phyloP scores from a whole-genome alignment of 2,329 filamentous ascomycete species.

The Amylocarpus encephaloides region DNA sequence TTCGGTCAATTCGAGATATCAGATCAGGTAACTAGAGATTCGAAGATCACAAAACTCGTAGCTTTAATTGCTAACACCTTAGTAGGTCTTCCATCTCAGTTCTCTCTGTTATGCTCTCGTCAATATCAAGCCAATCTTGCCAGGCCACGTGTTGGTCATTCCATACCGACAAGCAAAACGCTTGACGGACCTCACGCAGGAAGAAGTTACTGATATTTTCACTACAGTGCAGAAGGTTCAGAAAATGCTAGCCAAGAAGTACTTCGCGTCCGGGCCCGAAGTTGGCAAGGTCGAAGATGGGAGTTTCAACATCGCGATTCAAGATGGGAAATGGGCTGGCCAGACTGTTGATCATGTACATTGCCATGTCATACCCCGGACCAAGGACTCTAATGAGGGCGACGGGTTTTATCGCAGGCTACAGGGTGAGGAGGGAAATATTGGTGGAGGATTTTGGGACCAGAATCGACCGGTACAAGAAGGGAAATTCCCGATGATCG shows the following conservation, averaged over 20 bases:
- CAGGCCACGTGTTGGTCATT: slow-evolving; percentile 88
- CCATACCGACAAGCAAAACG: slow-evolving; percentile 64
- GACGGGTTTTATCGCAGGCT: slow-evolving; percentile 80
- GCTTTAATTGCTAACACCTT: not conserved
- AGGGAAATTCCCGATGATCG: slow-evolving; percentile 60
- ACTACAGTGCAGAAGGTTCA: slow-evolving; percentile 77
- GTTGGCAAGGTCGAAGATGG: slow-evolving; percentile 45
- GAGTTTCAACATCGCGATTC: slow-evolving; percentile 89
- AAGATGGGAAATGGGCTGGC: slow-evolving; percentile 83
- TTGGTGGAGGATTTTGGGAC: slow-evolving; percentile 65
- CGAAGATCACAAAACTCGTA: not conserved
- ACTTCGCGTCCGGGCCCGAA: slow-evolving; percentile 46
- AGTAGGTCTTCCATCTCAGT: slow-evolving; percentile 80
- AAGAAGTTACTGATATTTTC: slow-evolving; percentile 66
- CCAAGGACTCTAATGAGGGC: slow-evolving; percentile 45
- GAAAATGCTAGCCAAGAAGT: slow-evolving; percentile 59
- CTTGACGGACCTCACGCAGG: slow-evolving; percentile 38
- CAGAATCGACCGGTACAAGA: slow-evolving; percentile 42
- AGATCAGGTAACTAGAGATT: slow-evolving; percentile 49
- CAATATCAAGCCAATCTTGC: slow-evolving; percentile 90
- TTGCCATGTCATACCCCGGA: slow-evolving; percentile 80
- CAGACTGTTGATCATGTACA: slow-evolving; percentile 94
- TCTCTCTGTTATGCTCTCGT: slow-evolving; percentile 79
- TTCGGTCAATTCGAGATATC: slow-evolving; percentile 76
- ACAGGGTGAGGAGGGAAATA: slow-evolving; percentile 78